Base-by-base conservation (phyloP, 129 eudicot species). In the Logfia minima region DNA sequence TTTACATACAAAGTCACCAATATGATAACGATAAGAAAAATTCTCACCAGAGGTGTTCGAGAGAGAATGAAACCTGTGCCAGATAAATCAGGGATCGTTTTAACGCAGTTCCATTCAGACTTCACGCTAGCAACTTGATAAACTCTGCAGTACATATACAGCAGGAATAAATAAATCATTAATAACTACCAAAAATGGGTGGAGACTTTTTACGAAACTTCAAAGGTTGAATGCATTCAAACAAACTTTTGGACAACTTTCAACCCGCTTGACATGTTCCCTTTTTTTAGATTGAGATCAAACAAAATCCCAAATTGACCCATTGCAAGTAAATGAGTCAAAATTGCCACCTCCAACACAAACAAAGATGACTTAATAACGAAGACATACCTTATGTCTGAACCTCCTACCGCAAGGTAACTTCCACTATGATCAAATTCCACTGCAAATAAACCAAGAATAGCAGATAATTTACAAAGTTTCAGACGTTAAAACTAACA, bases 371-470 rank as follows among this genome's bases (percentile, higher is more conserved):
- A 21, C 2, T 8, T 1, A 19, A 48, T 21, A 18, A 31, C 29
- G 5, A 22, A 19, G 8, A 45, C 41, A 4, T 55, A 94, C 98
- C 97, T 87, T 80, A 94, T 91, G 83, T 94, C 98, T 77, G 97
- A 83, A 76, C 98, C 96, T 79, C 93, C 98, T 10, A 91, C 65
- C 2, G 97, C 97, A 68, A 94, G 91, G 81, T 94, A 94, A 77
- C 92, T 94, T 77, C 98, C 98, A 72, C 98, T 94, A 23, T 94
- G 96, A 83, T 94, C 98, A 74, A 94, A 91, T 70, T 87, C 93
- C 79, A 94, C 98, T 94, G 96, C 84, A 58, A 8, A 80, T 18
- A 74, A 41, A 73, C n/a, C 66, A 65, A 64, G 48, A 73, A 37
- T n/a, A 39, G 1, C 34, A 26, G 21, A 60, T 60, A 70, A 6